A percentile compares a stretch with the other conserved stretches of the same genome.
Conservation (phyloP, 129 eudicot species). For the Centaurea solstitialis region DNA sequence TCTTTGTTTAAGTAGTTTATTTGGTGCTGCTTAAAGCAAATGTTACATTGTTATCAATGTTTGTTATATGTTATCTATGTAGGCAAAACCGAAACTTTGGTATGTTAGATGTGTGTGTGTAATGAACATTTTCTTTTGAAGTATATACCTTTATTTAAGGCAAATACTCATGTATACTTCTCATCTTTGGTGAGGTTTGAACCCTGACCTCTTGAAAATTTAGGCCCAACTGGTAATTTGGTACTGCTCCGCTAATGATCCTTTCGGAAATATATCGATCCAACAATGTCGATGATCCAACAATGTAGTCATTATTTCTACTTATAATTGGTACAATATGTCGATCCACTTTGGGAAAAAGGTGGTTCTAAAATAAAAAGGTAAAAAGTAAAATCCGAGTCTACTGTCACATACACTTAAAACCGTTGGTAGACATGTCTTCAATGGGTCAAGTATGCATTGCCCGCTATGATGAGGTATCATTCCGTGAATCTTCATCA, state of each 20-base stretch:
- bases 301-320: neutral
- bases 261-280: too few relatives aligned
- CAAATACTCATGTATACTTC: neutral
- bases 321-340: neutral
- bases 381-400: neutral
- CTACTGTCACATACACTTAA: neutral
- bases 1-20: neutral
- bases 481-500: conserved; percentile 6
- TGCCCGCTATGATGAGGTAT: neutral
- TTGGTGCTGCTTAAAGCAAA: neutral
- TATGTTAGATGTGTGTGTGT: neutral
- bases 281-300: too few relatives aligned
- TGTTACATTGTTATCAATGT: neutral
- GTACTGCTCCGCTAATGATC: neutral
- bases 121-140: neutral
- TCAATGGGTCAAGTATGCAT: neutral
- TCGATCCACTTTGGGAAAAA: neutral
- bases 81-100: neutral
- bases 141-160: neutral
- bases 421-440: neutral
- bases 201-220: neutral
- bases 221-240: neutral
- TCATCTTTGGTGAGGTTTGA: too few relatives aligned
- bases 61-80: neutral
- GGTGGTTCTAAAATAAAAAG: neutral